Percentiles rank a stretch among this genome's conserved stretches.
Evolutionary conservation across 371 early-diverging fungal species (phyloP).

Genomic region (Nematocida major): DNA sequence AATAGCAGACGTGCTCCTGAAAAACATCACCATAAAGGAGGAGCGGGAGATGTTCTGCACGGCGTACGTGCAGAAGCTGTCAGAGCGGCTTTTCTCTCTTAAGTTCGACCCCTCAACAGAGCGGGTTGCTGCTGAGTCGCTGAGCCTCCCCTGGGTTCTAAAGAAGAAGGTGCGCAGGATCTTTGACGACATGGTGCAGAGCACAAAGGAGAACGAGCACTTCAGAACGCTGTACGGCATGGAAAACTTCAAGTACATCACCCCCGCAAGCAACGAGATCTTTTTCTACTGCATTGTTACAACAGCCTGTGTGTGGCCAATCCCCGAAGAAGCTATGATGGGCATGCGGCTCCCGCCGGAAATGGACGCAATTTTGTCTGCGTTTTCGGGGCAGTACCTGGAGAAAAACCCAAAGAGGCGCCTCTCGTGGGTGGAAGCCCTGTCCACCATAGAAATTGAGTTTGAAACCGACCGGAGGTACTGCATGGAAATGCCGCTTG

Average conservation of each 20-base stretch:
- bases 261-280: not conserved
- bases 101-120: not conserved
- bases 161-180: constrained; percentile 31
- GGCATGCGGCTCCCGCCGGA: not conserved
- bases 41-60: constrained; percentile 31
- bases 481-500: constrained; percentile 8
- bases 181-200: constrained; percentile 34
- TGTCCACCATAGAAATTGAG: constrained; percentile 32
- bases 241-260: not conserved
- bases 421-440: constrained; percentile 13
- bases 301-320: constrained; percentile 43
- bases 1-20: not conserved
- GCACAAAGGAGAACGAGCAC: constrained; percentile 16
- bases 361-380: not conserved
- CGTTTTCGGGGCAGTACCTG: constrained; percentile 20
- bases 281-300: constrained; percentile 33
- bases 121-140: not conserved
- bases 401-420: not conserved
- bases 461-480: constrained; percentile 31
- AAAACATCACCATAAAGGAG: not conserved
- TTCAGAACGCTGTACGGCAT: not conserved
- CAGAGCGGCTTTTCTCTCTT: constrained; percentile 8
- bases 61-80: constrained; percentile 8
- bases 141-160: constrained; percentile 27
- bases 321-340: constrained; percentile 15